Conservation (phyloP, 371 early-diverging fungal genomes). For the Lichtheimia ramosa region DNA sequence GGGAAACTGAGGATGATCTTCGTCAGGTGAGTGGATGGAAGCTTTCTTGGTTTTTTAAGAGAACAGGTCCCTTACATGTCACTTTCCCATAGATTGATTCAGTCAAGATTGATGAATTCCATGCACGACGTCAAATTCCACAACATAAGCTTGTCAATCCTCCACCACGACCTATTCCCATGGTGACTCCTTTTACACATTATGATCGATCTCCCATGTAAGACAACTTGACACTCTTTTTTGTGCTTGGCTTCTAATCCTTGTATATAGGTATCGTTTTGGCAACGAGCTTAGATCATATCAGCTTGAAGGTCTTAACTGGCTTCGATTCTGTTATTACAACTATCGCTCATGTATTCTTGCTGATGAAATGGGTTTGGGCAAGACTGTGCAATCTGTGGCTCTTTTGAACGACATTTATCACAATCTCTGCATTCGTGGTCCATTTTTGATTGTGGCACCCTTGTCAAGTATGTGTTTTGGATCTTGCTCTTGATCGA, state of each 20-base stretch:
- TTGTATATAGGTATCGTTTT: slow-evolving; percentile 54
- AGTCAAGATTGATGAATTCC: slow-evolving; percentile 59
- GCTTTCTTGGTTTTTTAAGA: background rate
- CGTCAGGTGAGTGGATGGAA: slow-evolving; percentile 34
- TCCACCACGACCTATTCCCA: slow-evolving; percentile 51
- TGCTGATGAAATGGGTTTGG: slow-evolving; percentile 86
- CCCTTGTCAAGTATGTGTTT: slow-evolving; percentile 63
- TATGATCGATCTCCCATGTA: slow-evolving; percentile 61
- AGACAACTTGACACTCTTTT: background rate
- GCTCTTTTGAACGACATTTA: slow-evolving; percentile 71
- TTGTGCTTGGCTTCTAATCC: background rate
- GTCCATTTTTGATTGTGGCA: slow-evolving; percentile 78
- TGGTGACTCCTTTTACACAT: slow-evolving; percentile 54
- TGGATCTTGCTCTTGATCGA: background rate
- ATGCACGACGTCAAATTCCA: slow-evolving; percentile 48
- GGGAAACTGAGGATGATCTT: slow-evolving; percentile 81
- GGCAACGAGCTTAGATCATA: slow-evolving; percentile 71
- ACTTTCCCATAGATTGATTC: slow-evolving; percentile 43
- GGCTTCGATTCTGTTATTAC: slow-evolving; percentile 74
- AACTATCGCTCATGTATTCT: slow-evolving; percentile 70
- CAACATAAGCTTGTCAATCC: slow-evolving; percentile 42
- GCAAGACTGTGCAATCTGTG: slow-evolving; percentile 83
- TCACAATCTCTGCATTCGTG: slow-evolving; percentile 56
- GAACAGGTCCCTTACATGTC: background rate
- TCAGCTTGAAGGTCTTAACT: slow-evolving; percentile 76